These are phyloP conservation scores for Russula lepida DNA, from an alignment of 768 basidiomycete genomes.

Conservation along the genomic window DNA sequence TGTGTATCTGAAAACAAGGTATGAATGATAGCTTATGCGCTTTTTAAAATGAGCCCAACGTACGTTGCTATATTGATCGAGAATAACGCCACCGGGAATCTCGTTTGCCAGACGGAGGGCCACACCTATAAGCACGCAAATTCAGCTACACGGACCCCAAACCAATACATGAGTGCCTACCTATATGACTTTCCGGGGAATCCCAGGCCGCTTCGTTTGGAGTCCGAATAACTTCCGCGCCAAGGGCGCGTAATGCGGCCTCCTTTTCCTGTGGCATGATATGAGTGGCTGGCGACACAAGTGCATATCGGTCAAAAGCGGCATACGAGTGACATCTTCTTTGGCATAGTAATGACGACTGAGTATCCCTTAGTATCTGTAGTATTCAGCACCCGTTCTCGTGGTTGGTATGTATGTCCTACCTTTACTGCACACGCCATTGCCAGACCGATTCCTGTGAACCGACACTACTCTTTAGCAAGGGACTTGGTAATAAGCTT, in stretches of 20 bases:
- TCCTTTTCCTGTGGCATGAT: constrained; percentile 69
- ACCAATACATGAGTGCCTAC: constrained; percentile 40
- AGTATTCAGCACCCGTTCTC: constrained; percentile 53
- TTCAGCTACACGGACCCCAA: constrained; percentile 59
- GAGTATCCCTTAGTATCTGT: constrained; percentile 70
- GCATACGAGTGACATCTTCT: constrained; percentile 84
- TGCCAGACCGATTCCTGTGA: constrained; percentile 72
- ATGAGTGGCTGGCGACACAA: not conserved
- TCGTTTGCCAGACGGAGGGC: constrained; percentile 67
- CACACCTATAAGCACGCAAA: constrained; percentile 61
- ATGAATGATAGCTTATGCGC: constrained; percentile 1
- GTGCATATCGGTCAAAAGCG: not conserved
- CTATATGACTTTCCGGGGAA: constrained; percentile 85
- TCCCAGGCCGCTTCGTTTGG: constrained; percentile 87
- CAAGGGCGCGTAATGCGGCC: constrained; percentile 80
- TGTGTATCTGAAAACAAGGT: constrained; percentile 47
- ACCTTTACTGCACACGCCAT: constrained; percentile 94
- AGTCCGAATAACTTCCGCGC: constrained; percentile 91
- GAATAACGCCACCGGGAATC: constrained; percentile 79
- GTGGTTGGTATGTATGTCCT: constrained; percentile 22
- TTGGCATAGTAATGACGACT: constrained; percentile 82
- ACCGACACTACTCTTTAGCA: not conserved
- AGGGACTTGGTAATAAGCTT: not conserved
- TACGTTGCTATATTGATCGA: constrained; percentile 86
- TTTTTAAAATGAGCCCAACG: constrained; percentile 23